Evolutionary conservation across 169 alveolate genomes (phyloP).

Genomic region (Plasmodium gaboni): DNA sequence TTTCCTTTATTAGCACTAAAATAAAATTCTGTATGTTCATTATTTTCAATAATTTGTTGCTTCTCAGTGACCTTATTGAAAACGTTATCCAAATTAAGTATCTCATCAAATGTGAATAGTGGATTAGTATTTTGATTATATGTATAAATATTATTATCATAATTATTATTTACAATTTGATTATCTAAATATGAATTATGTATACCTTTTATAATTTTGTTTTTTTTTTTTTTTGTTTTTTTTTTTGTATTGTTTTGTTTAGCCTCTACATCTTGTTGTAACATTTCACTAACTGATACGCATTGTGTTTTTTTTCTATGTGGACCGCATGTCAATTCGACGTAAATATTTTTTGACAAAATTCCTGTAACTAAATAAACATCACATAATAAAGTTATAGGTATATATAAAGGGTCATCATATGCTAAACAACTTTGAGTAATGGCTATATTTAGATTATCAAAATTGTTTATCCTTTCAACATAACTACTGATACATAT

Average conservation of each 20-base stretch:
- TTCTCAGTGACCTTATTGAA: slow-evolving; percentile 71
- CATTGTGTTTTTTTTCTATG: slow-evolving; percentile 85
- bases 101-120: slow-evolving; percentile 32
- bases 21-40: slow-evolving; percentile 77
- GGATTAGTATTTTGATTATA: no score
- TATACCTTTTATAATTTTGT: slow-evolving; percentile 2
- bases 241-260: background rate
- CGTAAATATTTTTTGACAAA: slow-evolving; percentile 67
- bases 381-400: slow-evolving; percentile 89
- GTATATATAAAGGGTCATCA: slow-evolving; percentile 89
- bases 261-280: slow-evolving; percentile 9
- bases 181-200: background rate
- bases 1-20: slow-evolving; percentile 78
- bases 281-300: slow-evolving; percentile 76
- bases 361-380: slow-evolving; percentile 88
- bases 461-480: slow-evolving; percentile 86
- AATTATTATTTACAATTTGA: slow-evolving; percentile 8
- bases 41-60: slow-evolving; percentile 77
- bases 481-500: slow-evolving; percentile 90
- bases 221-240: background rate
- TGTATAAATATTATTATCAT: no score
- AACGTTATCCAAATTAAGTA: slow-evolving; percentile 50
- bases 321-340: slow-evolving; percentile 91
- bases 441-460: slow-evolving; percentile 90
- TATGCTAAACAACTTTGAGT: slow-evolving; percentile 88